phyloP scores from a whole-genome alignment of 2,329 filamentous ascomycete species.

The Hypoxylon sp. region DNA sequence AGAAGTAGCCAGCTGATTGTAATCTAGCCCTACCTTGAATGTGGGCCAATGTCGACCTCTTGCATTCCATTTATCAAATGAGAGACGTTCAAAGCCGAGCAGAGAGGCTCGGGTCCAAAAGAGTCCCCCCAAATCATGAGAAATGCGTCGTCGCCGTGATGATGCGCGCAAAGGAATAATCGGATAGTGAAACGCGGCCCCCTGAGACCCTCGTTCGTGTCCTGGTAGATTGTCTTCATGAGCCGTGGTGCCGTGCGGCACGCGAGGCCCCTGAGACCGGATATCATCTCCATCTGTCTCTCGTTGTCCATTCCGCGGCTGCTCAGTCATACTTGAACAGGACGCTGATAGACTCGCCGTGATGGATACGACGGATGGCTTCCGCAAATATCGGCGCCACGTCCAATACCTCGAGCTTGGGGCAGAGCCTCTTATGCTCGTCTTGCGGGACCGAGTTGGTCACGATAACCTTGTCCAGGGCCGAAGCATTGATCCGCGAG shows the following conservation, averaged over 20 bases:
- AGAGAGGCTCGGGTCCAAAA: conserved; percentile 21
- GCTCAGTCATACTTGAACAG: conserved; percentile 83
- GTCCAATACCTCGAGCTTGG: conserved; percentile 91
- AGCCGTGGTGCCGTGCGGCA: conserved; percentile 9
- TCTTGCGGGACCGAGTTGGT: conserved; percentile 94
- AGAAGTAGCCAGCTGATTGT: conserved; percentile 30
- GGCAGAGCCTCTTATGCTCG: conserved; percentile 78
- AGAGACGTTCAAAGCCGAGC: conserved; percentile 29
- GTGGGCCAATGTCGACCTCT: conserved; percentile 21
- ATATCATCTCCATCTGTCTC: conserved; percentile 15
- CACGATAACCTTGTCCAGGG: conserved; percentile 91
- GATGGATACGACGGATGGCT: conserved; percentile 93
- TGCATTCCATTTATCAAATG: conserved; percentile 27
- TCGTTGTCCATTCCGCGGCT: background rate
- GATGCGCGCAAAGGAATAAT: conserved; percentile 14
- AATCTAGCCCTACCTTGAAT: conserved; percentile 34
- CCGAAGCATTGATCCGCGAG: conserved; percentile 89
- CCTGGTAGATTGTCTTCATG: conserved; percentile 21
- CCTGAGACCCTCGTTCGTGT: conserved; percentile 11
- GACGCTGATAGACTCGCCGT: conserved; percentile 96
- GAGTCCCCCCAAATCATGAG: conserved; percentile 23
- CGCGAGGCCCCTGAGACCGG: conserved; percentile 1
- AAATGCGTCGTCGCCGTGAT: conserved; percentile 26
- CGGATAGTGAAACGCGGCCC: conserved; percentile 19
- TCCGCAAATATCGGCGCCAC: conserved; percentile 92